Base-by-base conservation (phyloP, 192 early-diverging fungal genomes). In the Allomyces macrogynus region DNA sequence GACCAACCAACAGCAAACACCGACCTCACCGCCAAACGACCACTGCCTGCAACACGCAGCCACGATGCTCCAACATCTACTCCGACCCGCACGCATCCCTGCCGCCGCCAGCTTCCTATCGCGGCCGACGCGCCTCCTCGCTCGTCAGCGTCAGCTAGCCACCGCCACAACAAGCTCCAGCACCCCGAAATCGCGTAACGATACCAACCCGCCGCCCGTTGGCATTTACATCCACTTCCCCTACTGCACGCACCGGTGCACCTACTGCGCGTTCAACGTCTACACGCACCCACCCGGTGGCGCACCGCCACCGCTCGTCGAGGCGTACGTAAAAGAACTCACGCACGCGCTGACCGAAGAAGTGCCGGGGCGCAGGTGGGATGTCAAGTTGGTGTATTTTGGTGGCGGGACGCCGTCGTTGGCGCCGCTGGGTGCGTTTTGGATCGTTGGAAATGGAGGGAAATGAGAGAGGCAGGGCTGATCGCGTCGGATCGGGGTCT, bases 391-490 rank as follows among this genome's bases (percentile, higher is more conserved):
- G 63, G 69, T 76, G 24, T 78, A 80, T 66, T 80, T 82, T 75
- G 80, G 80, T 67, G 80, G 80, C 26, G 80, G 80, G 44, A 80
- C 80, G 26, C 80, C 80, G 14, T 73, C 72, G 61, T 69, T 81
- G n/a, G 71, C 77, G n/a, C 66, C 61, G n/a, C 74, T 74, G 1
- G 49, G 16, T n/a, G 49, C 49, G 49, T 57, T 3, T 57, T n/a
- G 10, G 44, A n/a, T n/a, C n/a, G n/a, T n/a, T n/a, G n/a, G n/a
- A n/a, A n/a, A n/a, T n/a, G n/a, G n/a, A n/a, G n/a, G n/a, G n/a
- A n/a, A 8, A 54, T 18, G 44, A 1, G 12, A 54, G 1, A 11
- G 3, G 18, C 1, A 54, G 18, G 1, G 44, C 10, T 54, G 44
- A 18, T 8, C 44, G 8, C 44, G 44, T 54, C 18, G 44, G 32